Percentiles rank a stretch among this genome's conserved stretches.
phyloP scores from a whole-genome alignment of 257 asterid genomes.

The Salvia miltiorrhiza region DNA sequence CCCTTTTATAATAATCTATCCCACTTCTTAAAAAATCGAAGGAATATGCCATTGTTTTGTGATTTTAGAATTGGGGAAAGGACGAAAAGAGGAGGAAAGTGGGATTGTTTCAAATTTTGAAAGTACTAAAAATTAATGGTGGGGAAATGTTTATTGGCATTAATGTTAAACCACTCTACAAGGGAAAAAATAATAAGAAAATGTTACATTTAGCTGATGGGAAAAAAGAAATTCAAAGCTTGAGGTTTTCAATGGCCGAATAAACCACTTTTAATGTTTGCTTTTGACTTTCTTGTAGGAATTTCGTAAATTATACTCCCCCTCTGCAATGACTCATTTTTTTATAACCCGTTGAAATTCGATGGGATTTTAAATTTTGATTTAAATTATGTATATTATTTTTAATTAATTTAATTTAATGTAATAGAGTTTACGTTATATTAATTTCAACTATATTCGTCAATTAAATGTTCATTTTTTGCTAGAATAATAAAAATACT shows the following conservation, averaged over 20 bases:
- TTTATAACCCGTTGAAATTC: no score
- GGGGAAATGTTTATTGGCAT: background rate
- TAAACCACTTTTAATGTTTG: background rate
- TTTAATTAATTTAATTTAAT: no score
- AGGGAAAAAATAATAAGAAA: background rate
- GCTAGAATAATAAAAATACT: no score
- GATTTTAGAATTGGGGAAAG: background rate
- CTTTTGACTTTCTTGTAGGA: background rate
- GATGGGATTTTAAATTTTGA: no score
- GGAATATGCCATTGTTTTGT: slow-evolving; percentile 11
- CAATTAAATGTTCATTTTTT: no score
- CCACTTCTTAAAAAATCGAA: background rate
- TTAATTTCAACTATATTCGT: no score
- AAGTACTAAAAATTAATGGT: background rate
- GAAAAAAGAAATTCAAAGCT: background rate
- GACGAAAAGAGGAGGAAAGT: background rate
- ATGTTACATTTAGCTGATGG: background rate
- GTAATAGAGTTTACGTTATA: no score
- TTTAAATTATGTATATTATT: no score
- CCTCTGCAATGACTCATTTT: no score
- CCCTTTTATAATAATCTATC: background rate
- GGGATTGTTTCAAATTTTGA: background rate
- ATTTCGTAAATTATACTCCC: background rate
- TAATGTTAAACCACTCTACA: background rate
- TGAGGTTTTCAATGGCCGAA: background rate